Evolutionary conservation across 169 alveolate genomes (phyloP), one percentile per base, ranked within the genome.

Genomic region (Cystoisospora suis): DNA sequence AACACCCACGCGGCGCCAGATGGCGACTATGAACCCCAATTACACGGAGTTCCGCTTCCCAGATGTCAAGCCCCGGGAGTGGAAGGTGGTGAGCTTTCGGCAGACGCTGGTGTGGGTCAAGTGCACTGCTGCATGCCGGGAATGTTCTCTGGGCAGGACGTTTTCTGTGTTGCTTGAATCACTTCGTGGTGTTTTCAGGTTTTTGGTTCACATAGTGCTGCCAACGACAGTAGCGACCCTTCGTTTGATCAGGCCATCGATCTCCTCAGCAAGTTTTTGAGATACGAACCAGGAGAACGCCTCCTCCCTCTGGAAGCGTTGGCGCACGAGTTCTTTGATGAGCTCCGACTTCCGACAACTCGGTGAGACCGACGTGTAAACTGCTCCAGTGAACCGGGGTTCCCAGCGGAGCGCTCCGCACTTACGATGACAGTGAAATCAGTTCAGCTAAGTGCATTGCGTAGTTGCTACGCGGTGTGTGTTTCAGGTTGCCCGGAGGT

Each of bases 311-410:
- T 95, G 75, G 98, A 95, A 69, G 95, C 93, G 42, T 92, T 98
- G 91, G 96, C 97, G 3, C 99, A 98, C 92, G 98, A 98, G 81
- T 98, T 96, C 92, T 98, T 97, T 91, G 99, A 98, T 85, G 99
- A 98, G 65, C 92, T 97, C 61, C 94, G 99, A 61, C 95, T 97
- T 75, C 93, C 93, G 3, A 45, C 36, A 17, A 90, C 94, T 3
- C 72, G 91, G 94, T 90, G 32, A 75, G 93, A 3, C 15, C n/a
- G n/a, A n/a, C n/a, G n/a, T n/a, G n/a, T n/a, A n/a, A n/a, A n/a
- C n/a, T n/a, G n/a, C n/a, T n/a, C n/a, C n/a, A n/a, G n/a, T n/a
- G n/a, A n/a, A n/a, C n/a, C n/a, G n/a, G n/a, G n/a, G n/a, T n/a
- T n/a, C n/a, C n/a, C n/a, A n/a, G n/a, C n/a, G n/a, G n/a, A n/a